These are phyloP conservation scores for Aspergillus bertholletiae DNA, from an alignment of 495 filamentous ascomycete genomes.

Conservation along the genomic window DNA sequence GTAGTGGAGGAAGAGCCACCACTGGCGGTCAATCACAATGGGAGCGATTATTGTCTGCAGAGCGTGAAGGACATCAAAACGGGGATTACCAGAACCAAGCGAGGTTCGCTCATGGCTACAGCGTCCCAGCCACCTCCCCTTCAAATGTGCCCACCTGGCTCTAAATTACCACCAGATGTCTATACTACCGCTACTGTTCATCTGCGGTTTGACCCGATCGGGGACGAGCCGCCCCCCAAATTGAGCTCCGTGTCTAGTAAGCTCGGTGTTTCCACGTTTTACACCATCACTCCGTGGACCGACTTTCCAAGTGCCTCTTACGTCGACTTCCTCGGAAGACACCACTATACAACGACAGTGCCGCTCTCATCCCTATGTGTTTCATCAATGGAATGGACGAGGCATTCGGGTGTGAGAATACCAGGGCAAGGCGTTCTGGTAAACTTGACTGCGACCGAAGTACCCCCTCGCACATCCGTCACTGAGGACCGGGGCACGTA, in stretches of 20 bases:
- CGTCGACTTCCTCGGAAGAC: not conserved
- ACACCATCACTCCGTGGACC: not conserved
- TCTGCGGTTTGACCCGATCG: not conserved
- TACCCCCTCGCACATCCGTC: not conserved
- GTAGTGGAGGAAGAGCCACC: not conserved
- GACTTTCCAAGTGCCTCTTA: not conserved
- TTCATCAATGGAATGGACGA: not conserved
- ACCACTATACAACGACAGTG: not conserved
- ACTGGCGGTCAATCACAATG: not conserved
- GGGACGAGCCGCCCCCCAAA: not conserved
- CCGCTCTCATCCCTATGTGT: not conserved
- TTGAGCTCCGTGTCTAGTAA: not conserved
- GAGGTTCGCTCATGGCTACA: not conserved
- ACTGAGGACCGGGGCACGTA: slow-evolving; percentile 16
- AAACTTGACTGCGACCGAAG: no score
- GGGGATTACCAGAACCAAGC: not conserved
- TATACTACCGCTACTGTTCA: not conserved
- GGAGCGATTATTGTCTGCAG: not conserved
- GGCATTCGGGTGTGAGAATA: not conserved
- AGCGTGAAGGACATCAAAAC: not conserved
- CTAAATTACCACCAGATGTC: not conserved
- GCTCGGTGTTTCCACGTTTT: not conserved
- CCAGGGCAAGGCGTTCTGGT: no score
- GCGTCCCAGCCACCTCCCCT: not conserved
- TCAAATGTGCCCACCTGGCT: not conserved